Evolutionary conservation across 2,329 filamentous ascomycete species (phyloP).

Genomic region (Lecanicillium sp.): DNA sequence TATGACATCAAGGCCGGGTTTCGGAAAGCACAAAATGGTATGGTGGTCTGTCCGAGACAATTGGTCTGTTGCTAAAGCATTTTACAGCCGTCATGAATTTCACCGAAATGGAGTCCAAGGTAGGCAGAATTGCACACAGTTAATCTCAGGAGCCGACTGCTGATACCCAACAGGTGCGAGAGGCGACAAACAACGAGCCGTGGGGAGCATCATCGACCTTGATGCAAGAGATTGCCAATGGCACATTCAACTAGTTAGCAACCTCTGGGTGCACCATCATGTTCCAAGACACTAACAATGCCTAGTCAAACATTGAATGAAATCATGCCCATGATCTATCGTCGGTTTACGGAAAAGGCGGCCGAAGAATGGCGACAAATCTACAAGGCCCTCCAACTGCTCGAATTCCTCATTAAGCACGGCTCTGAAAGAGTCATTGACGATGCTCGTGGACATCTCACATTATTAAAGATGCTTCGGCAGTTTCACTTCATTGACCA

Average conservation of each 20-base stretch:
- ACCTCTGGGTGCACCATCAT: slow-evolving; percentile 22
- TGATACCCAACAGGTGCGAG: slow-evolving; percentile 59
- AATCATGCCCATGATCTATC: slow-evolving; percentile 99
- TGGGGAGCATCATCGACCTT: slow-evolving; percentile 79
- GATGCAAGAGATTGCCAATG: slow-evolving; percentile 98
- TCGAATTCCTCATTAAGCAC: slow-evolving; percentile 97
- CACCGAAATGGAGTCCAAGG: slow-evolving; percentile 81
- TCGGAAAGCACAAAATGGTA: slow-evolving; percentile 95
- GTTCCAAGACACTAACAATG: slow-evolving; percentile 12
- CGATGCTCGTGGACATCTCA: slow-evolving; percentile 90
- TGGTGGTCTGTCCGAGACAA: slow-evolving; percentile 16
- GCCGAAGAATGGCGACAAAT: slow-evolving; percentile 99
- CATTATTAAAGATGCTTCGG: slow-evolving; percentile 92
- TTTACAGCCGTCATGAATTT: slow-evolving; percentile 91
- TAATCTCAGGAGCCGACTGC: slow-evolving; percentile 6
- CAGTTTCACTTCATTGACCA: slow-evolving; percentile 96
- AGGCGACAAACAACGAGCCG: slow-evolving; percentile 98
- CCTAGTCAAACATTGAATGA: slow-evolving; percentile 88
- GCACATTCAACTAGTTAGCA: slow-evolving; percentile 92
- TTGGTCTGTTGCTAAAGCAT: slow-evolving; percentile 13
- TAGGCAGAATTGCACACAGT: slow-evolving; percentile 19
- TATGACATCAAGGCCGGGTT: slow-evolving; percentile 95
- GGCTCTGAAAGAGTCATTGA: slow-evolving; percentile 96
- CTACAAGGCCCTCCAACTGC: slow-evolving; percentile 93
- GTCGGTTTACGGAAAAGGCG: slow-evolving; percentile 95